Base-by-base conservation (phyloP, 805 yeast species). In the Pichia nanzhaoensis region DNA sequence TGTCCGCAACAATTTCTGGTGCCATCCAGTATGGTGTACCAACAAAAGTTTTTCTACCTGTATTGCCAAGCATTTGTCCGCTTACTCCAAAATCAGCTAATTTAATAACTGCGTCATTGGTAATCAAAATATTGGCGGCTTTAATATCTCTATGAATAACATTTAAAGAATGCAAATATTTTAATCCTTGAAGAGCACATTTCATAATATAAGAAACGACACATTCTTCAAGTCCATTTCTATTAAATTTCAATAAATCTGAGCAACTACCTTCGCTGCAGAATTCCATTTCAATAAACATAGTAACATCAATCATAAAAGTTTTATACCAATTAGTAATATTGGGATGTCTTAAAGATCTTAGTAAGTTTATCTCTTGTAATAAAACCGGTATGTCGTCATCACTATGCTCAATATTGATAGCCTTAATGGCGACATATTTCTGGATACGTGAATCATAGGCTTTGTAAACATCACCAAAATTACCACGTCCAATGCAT, bases 81-180 rank as follows among this genome's bases (percentile, higher is more conserved):
- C 97, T 95, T 9, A 91, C 96, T 1, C 99, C 99, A 63, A 91
- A 91, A 63, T 91, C 99, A 2, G 97, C 97, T 41, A 91, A 73
- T 56, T 91, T 93, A 13, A 89, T 91, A 7, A 74, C 79, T 4
- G 93, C 88, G 5, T 71, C 63, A 2, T 73, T 74, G n/a, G 87
- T 80, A 16, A 90, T 61, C 32, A 91, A 66, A 24, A 91, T 79
- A 60, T 91, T 91, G 0, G 96, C 98, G 1, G 97, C 95, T 60
- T 90, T 91, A 44, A 91, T 85, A 61, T 91, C 98, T 50, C 99
- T 67, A 60, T 91, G 99, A 39, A 91, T 90, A 55, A 84, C 81
- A 12, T 87, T 86, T 47, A 73, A 79, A 2, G 63, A 60, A 57
- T 84, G 96, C 59, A 84, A 64, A 59, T 90, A 90, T 19, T 69